Evolutionary conservation across 208 protist species (phyloP).

Genomic region (Leishmania lainsoni): DNA sequence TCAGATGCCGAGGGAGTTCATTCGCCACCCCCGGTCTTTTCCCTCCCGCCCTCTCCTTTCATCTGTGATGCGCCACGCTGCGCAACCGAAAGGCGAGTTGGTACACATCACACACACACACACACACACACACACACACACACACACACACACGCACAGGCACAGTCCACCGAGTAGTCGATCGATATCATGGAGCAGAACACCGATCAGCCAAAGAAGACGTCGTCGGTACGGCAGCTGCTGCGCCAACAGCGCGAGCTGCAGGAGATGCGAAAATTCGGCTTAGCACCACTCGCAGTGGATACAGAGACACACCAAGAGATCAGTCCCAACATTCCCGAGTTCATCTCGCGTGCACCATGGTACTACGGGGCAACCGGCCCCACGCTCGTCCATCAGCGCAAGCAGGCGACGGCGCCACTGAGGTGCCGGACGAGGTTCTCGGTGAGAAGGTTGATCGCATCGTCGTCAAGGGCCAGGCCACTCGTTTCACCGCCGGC

Average conservation of each 20-base stretch:
- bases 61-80: not conserved
- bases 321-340: conserved; percentile 99
- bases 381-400: conserved; percentile 93
- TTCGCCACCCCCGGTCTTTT: not conserved
- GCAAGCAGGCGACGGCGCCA: conserved; percentile 27
- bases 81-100: too few species aligned
- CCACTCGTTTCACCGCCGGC: conserved; percentile 94
- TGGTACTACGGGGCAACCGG: conserved; percentile 92
- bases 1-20: not conserved
- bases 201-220: conserved; percentile 7
- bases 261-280: conserved; percentile 88
- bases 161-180: not conserved
- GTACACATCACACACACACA: not conserved
- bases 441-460: conserved; percentile 50
- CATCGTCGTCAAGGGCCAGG: conserved; percentile 52
- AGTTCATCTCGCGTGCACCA: conserved; percentile 97
- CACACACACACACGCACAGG: not conserved
- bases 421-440: conserved; percentile 14
- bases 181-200: conserved; percentile 12
- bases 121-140: not conserved
- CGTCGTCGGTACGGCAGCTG: conserved; percentile 62
- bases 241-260: conserved; percentile 81
- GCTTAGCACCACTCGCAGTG: conserved; percentile 79
- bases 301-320: conserved; percentile 79
- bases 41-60: not conserved